These are phyloP conservation scores for Cystofilobasidium capitatum DNA, from an alignment of 768 basidiomycete genomes.

Conservation along the genomic window DNA sequence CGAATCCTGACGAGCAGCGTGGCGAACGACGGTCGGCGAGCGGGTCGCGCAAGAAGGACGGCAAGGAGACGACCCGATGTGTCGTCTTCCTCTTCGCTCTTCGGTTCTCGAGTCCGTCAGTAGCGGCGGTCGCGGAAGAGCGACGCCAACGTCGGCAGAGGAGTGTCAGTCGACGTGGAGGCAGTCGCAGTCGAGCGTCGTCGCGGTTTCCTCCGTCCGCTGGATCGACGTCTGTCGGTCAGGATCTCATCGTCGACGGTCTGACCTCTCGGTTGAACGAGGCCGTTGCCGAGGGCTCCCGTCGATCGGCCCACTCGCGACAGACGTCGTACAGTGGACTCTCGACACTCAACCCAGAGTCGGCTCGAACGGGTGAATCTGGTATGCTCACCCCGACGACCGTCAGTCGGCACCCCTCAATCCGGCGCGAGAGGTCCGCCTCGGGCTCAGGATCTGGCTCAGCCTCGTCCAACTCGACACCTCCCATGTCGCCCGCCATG, in stretches of 20 bases:
- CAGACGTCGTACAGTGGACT: background rate
- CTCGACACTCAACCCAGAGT: background rate
- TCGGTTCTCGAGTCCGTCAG: conserved; percentile 12
- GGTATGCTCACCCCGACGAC: background rate
- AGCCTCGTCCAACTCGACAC: conserved; percentile 3
- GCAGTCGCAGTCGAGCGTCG: conserved; percentile 5
- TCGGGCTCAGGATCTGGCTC: conserved; percentile 1
- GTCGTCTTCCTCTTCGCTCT: conserved; percentile 25
- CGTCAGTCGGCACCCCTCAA: background rate
- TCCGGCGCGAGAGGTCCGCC: background rate
- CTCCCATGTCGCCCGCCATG: background rate
- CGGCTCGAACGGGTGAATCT: background rate
- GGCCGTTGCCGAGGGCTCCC: background rate
- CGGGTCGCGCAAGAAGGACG: background rate
- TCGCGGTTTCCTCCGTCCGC: background rate
- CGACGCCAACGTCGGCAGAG: conserved; percentile 5
- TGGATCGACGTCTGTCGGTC: background rate
- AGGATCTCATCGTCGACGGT: background rate
- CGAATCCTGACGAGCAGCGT: background rate
- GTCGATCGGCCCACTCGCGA: background rate
- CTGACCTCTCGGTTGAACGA: background rate
- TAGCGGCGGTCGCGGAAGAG: conserved; percentile 4
- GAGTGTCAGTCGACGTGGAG: conserved; percentile 12
- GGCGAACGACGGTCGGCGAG: background rate
- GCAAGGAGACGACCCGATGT: background rate